Evolutionary conservation across 305 asterid species (phyloP).

Genomic region (Solanum hybrid): DNA sequence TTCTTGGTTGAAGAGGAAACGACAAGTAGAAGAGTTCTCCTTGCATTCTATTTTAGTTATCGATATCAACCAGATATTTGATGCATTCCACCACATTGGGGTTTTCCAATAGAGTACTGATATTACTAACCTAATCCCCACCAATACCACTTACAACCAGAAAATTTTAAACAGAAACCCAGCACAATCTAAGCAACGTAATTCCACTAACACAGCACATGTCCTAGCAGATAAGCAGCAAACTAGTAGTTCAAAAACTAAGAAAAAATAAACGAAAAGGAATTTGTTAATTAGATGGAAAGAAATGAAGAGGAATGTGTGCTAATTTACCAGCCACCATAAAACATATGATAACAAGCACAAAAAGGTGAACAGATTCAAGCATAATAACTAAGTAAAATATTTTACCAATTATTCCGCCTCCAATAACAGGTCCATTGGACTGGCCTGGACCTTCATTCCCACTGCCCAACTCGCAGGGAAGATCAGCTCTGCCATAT

Average conservation of each 20-base stretch:
- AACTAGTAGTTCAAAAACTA: not conserved
- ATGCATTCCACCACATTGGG: not conserved
- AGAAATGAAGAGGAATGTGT: not conserved
- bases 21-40: not conserved
- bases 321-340: not conserved
- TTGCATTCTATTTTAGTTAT: not conserved
- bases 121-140: not conserved
- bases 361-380: not conserved
- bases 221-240: not conserved
- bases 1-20: not conserved
- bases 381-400: not conserved
- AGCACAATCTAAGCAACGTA: not conserved
- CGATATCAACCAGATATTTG: not conserved
- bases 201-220: not conserved
- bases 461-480: constrained; percentile 97
- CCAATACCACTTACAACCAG: not conserved
- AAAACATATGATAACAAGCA: not conserved
- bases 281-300: not conserved
- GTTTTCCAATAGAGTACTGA: not conserved
- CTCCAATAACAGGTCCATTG: constrained; percentile 76
- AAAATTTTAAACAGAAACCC: not conserved
- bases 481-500: constrained; percentile 89
- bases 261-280: not conserved
- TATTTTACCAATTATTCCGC: constrained; percentile 80
- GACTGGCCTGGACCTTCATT: constrained; percentile 60